These are phyloP conservation scores for Cucumis melo DNA, from an alignment of 306 rosid genomes.

Conservation along the genomic window DNA sequence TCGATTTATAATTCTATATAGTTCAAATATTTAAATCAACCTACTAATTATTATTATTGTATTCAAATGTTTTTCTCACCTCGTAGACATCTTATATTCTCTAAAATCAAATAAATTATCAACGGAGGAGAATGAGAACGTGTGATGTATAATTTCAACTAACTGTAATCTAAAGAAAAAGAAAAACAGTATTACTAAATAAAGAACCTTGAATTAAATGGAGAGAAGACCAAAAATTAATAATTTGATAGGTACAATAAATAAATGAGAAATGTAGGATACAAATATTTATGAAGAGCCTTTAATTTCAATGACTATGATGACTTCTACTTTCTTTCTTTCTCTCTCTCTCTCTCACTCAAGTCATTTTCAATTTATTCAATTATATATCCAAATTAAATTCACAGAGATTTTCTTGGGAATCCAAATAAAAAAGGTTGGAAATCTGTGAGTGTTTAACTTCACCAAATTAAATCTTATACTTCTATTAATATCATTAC, in stretches of 20 bases:
- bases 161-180: no score
- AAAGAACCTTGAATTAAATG: background rate
- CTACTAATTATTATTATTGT: no score
- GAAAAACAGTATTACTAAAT: background rate
- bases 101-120: no score
- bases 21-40: no score
- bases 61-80: no score
- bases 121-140: no score
- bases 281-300: background rate
- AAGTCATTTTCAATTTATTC: background rate
- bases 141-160: no score
- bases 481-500: no score
- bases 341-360: background rate
- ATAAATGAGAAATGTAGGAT: background rate
- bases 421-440: background rate
- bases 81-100: no score
- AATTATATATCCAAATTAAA: background rate
- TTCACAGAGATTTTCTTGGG: background rate
- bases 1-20: no score
- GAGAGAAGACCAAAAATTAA: background rate
- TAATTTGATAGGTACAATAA: background rate
- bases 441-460: no score
- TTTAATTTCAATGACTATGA: background rate
- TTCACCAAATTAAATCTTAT: no score
- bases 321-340: background rate